Conservation (phyloP, 164 flowering plant genomes). For the Echeveria elegans region DNA sequence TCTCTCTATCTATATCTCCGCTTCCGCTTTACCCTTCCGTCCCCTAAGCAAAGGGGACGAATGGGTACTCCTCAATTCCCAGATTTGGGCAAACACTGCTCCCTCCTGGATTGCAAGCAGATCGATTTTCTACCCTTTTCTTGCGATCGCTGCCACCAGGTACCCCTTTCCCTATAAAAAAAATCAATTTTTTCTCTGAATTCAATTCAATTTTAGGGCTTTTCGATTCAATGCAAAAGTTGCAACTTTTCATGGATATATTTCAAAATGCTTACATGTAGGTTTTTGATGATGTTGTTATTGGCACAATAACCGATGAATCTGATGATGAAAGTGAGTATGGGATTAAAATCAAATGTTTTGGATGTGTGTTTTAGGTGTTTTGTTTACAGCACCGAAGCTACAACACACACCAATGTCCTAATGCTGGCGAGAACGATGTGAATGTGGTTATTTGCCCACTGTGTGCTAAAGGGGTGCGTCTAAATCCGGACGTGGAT, state of each 20-base stretch:
- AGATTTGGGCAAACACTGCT: too few species aligned
- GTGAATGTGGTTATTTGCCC: too few species aligned
- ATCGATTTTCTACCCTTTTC: conserved; percentile 94
- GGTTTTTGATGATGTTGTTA: too few species aligned
- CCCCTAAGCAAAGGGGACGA: background rate
- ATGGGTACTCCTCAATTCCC: too few species aligned
- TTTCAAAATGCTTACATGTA: too few species aligned
- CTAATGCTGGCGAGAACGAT: too few species aligned
- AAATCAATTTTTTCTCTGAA: background rate
- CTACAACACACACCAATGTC: conserved; percentile 60
- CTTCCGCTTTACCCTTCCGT: background rate
- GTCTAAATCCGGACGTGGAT: conserved; percentile 73
- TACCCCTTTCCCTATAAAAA: conserved; percentile 13
- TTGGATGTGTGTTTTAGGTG: conserved; percentile 33
- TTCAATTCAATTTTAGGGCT: too few species aligned
- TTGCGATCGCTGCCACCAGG: conserved; percentile 87
- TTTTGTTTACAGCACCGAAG: too few species aligned
- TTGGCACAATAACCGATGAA: too few species aligned
- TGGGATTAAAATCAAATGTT: conserved; percentile 4
- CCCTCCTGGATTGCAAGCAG: conserved; percentile 61
- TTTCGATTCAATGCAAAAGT: too few species aligned
- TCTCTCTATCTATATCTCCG: background rate
- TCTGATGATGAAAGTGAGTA: too few species aligned
- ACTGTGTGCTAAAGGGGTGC: conserved; percentile 93
- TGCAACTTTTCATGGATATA: too few species aligned